Conservation (phyloP, 257 asterid species). For the Scutellaria galericulata region DNA sequence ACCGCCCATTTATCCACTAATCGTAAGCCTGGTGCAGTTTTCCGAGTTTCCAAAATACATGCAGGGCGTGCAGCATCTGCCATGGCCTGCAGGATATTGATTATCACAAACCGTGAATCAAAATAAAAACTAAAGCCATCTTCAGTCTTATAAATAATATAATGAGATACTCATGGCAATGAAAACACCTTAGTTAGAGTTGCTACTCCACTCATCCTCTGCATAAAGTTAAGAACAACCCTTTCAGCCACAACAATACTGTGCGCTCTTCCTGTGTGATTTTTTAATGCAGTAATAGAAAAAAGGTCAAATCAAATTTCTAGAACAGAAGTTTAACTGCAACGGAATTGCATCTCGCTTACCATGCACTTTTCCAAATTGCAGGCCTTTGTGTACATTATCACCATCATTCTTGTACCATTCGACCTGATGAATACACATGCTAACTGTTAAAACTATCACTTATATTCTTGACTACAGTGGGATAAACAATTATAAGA, state of each 20-base stretch:
- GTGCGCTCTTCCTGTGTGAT: slow-evolving; percentile 80
- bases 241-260: slow-evolving; percentile 91
- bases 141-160: not conserved
- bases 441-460: slow-evolving; percentile 20
- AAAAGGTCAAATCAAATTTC: slow-evolving; percentile 21
- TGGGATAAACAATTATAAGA: slow-evolving; percentile 6
- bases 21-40: slow-evolving; percentile 97
- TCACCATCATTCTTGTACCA: slow-evolving; percentile 90
- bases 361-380: slow-evolving; percentile 94
- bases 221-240: slow-evolving; percentile 98
- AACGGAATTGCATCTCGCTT: slow-evolving; percentile 24
- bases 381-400: slow-evolving; percentile 77
- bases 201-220: slow-evolving; percentile 99
- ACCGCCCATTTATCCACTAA: slow-evolving; percentile 99
- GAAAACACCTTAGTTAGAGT: slow-evolving; percentile 83
- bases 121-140: not conserved
- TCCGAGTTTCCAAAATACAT: slow-evolving; percentile 82
- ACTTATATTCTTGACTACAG: slow-evolving; percentile 9
- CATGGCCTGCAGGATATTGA: slow-evolving; percentile 69
- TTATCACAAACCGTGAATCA: not conserved
- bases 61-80: slow-evolving; percentile 96
- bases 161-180: slow-evolving; percentile 3
- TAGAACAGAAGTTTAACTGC: not conserved
- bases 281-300: slow-evolving; percentile 21
- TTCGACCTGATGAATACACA: slow-evolving; percentile 59